Evolutionary conservation across 2,329 filamentous ascomycete species (phyloP).

Genomic region (Aspergillus fumigatus): DNA sequence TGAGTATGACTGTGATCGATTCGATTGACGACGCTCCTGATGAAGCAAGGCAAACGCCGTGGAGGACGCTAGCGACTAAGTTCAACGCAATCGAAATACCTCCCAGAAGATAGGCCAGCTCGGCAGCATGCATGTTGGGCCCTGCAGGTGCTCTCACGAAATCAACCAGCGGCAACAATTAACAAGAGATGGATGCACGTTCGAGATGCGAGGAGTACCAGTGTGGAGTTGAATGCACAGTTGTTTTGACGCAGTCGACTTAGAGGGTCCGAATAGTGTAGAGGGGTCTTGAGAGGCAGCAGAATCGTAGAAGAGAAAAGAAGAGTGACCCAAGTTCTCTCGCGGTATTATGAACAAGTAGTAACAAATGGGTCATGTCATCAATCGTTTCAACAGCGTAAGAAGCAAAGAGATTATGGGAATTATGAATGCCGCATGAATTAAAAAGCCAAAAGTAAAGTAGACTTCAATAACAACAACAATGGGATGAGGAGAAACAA

Average conservation of each 20-base stretch:
- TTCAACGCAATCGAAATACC: constrained; percentile 19
- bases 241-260: not conserved
- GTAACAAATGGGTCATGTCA: not conserved
- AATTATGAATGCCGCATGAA: not conserved
- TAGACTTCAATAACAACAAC: not conserved
- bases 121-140: constrained; percentile 14
- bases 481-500: constrained; percentile 1
- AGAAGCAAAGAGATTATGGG: not conserved
- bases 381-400: not conserved
- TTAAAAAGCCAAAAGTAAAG: not conserved
- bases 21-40: constrained; percentile 16
- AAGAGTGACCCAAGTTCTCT: not conserved
- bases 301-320: not conserved
- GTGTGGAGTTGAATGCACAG: not conserved
- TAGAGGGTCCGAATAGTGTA: not conserved
- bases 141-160: constrained; percentile 3
- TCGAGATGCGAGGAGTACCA: not conserved
- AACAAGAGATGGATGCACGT: not conserved
- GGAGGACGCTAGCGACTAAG: constrained; percentile 24
- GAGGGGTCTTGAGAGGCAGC: not conserved
- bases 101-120: constrained; percentile 22
- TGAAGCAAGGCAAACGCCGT: constrained; percentile 25
- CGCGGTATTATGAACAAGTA: not conserved
- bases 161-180: not conserved
- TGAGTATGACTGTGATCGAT: constrained; percentile 21